phyloP scores from a whole-genome alignment of 2,329 filamentous ascomycete species.

The Ophiostoma piceae region DNA sequence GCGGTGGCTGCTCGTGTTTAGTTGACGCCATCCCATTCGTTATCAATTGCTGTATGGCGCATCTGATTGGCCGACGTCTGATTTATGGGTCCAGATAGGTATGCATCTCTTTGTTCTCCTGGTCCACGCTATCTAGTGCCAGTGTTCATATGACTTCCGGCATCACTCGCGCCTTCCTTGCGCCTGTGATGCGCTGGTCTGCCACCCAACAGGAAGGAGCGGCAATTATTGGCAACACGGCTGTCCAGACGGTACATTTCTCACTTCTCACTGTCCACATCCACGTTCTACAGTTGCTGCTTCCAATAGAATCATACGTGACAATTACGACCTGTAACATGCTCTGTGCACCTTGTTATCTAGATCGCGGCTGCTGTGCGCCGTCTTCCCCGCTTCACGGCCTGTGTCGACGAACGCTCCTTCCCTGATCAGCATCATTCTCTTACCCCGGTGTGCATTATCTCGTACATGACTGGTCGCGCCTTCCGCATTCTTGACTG shows the following conservation, averaged over 20 bases:
- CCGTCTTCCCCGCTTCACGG: slow-evolving; percentile 16
- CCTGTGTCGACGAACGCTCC: neutral
- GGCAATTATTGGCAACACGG: neutral
- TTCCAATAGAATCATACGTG: neutral
- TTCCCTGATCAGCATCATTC: neutral
- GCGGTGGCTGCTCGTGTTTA: slow-evolving; percentile 36
- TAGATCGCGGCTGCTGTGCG: neutral
- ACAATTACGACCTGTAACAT: neutral
- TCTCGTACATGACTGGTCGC: slow-evolving; percentile 13
- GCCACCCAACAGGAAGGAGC: neutral
- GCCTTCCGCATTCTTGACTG: slow-evolving; percentile 11
- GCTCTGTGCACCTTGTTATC: neutral
- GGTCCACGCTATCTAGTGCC: neutral
- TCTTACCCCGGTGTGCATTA: neutral
- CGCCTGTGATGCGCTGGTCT: neutral
- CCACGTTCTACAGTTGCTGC: too few relatives aligned
- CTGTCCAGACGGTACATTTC: neutral
- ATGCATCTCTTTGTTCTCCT: neutral
- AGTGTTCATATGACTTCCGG: neutral
- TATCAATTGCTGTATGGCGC: slow-evolving; percentile 18
- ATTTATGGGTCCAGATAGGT: neutral
- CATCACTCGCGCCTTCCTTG: neutral
- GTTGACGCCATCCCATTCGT: slow-evolving; percentile 39
- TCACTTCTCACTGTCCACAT: neutral
- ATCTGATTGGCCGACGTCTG: slow-evolving; percentile 18